These are phyloP conservation scores for Carallia brachiata DNA, from an alignment of 345 rosid species.

Conservation along the genomic window DNA sequence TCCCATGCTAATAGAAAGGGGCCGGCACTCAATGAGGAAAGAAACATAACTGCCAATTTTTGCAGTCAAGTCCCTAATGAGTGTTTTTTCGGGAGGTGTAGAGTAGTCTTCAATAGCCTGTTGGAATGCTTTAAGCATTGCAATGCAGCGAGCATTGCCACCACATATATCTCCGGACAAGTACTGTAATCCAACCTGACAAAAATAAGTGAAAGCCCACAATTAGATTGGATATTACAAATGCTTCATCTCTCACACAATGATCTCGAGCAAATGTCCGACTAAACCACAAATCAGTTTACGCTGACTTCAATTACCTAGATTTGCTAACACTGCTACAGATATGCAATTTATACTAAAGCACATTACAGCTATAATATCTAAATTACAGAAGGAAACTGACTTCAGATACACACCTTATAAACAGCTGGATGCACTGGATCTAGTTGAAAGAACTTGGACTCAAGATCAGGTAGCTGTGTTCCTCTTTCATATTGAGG, in stretches of 20 bases:
- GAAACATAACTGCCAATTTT: slow-evolving; percentile 84
- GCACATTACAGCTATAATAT: no score
- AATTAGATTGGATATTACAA: not conserved
- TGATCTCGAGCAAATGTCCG: slow-evolving; percentile 1
- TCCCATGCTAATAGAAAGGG: slow-evolving; percentile 95
- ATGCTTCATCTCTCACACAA: not conserved
- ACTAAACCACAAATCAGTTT: not conserved
- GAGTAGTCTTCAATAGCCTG: slow-evolving; percentile 77
- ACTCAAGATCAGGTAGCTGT: slow-evolving; percentile 80
- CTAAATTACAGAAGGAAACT: no score
- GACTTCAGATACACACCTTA: slow-evolving; percentile 49
- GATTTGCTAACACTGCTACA: no score
- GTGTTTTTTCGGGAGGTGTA: slow-evolving; percentile 76
- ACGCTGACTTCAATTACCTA: no score
- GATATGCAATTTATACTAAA: no score
- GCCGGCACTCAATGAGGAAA: slow-evolving; percentile 82
- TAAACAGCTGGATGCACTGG: slow-evolving; percentile 92
- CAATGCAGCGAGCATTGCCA: slow-evolving; percentile 96
- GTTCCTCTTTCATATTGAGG: slow-evolving; percentile 96
- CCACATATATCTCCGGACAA: slow-evolving; percentile 79
- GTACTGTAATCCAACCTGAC: slow-evolving; percentile 88
- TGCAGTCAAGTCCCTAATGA: slow-evolving; percentile 74
- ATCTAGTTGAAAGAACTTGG: slow-evolving; percentile 81
- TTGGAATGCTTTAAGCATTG: slow-evolving; percentile 93
- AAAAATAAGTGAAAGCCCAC: slow-evolving; percentile 16